Base-by-base conservation (phyloP, 2,329 filamentous ascomycete genomes). In the Decorospora gaudefroyi region DNA sequence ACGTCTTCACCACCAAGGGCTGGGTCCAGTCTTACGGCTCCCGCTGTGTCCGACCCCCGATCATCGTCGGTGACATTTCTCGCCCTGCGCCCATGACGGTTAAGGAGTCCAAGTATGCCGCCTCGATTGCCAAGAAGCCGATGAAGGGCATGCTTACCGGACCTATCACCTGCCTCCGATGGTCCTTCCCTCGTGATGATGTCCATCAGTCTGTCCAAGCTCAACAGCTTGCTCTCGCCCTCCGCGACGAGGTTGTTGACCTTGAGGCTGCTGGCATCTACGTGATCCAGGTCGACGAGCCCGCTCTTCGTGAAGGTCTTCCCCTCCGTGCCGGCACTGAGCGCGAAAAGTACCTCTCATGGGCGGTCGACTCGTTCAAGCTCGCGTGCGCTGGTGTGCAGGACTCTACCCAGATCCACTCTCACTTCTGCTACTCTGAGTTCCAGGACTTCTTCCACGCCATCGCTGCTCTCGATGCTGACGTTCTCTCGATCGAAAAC, bases 361-460 rank as follows among this genome's bases (percentile, higher is more conserved):
- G 93, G 93, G 93, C 93, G 51, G 93, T 99, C 68, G 86, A 96
- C 79, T 90, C 91, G 66, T 99, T 99, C 90, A 90, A 89, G 74
- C 89, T 99, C 61, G 86, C 92, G 59, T 95, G 91, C 65, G 85
- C 90, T 50, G 93, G 90, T 74, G 92, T 99, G 51, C 78, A 90
- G 78, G 90, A 99, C 76, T 88, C 87, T 47, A 99, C 93, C 62
- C 93, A 99, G 83, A 96, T 99, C 75, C 93, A 99, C 87, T 96
- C 91, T 56, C 93, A 99, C 83, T 99, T 99, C 88, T 99, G 93
- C 78, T 99, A 99, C 86, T 97, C 93, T 39, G 93, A 99, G 83
- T 99, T 99, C 89, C 93, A 99, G 80, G 93, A 99, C 82, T 99
- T 99, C 84, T 99, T 99, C 90, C 90, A 97, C 78, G 93, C 93